Evolutionary conservation across 768 basidiomycete genomes (phyloP), one percentile per base, ranked within the genome.

Genomic region (Lactarius sanguifluus): DNA sequence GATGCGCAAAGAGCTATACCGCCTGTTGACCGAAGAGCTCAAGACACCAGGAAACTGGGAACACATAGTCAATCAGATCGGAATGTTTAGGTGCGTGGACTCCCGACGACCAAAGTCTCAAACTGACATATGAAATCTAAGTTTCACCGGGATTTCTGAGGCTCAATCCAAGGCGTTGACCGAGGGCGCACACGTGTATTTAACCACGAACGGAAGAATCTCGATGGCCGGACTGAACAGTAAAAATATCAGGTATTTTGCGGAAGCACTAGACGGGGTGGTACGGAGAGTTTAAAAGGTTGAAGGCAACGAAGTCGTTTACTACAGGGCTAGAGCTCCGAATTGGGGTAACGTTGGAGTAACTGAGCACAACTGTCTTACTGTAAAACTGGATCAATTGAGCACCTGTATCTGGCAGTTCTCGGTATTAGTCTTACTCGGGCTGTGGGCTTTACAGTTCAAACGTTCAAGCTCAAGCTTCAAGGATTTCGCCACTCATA

Each of bases 31-130:
- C 23, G 82, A 92, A 69, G 88, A 90, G 75, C 77, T 94, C 70
- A 84, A 90, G 73, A 96, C 93, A 59, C 95, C 95, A 4, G 94
- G 95, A 7, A 87, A 86, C 73, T 99, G 97, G 97, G 86, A 89
- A n/a, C 96, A 98, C 78, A 96, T 99, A 73, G 80, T 90, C 72
- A 85, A 86, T 61, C 97, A 98, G 82, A 98, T 98, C 77, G 96
- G 96, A 64, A 97, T 96, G 96, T 97, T 96, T 83, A 94, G 91
- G 87, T 94, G 75, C 67, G 81, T 73, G 10, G 43, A n/a, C 55
- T 4, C 38, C 30, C 34, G 3, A 8, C 28, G 5, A 32, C 3
- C 12, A 34, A 32, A 12, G 59, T 13, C 15, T 10, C 36, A 9
- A 50, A 64, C 75, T 74, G 67, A 73, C 25, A 59, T 41, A 58